phyloP scores from a whole-genome alignment of 257 asterid species.

The Ligustrum vulgare region DNA sequence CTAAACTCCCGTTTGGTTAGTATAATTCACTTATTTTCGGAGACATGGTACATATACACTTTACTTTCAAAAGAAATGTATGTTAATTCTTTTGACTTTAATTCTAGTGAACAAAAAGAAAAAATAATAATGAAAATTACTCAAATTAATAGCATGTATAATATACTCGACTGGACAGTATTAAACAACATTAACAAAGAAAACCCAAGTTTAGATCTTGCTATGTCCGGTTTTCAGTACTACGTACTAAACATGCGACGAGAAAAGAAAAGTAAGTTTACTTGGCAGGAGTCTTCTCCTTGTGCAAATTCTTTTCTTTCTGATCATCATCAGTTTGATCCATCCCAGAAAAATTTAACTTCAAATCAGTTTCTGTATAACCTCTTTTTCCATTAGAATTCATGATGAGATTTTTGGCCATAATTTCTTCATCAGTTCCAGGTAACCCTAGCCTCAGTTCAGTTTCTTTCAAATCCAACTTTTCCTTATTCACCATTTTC shows the following conservation, averaged over 20 bases:
- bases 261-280: conserved; percentile 15
- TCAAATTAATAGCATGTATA: not conserved
- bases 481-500: conserved; percentile 37
- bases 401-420: not conserved
- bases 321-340: conserved; percentile 16
- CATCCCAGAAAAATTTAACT: conserved; percentile 52
- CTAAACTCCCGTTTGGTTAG: conserved; percentile 32
- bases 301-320: conserved; percentile 14
- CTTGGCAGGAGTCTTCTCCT: conserved; percentile 57
- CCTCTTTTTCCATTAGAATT: conserved; percentile 56
- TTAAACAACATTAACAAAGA: no score
- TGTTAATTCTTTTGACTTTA: no score
- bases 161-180: not conserved
- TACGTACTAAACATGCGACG: not conserved
- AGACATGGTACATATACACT: not conserved
- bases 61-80: no score
- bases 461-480: conserved; percentile 39
- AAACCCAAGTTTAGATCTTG: no score
- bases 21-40: no score
- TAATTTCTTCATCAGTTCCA: conserved; percentile 36
- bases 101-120: no score
- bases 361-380: conserved; percentile 53
- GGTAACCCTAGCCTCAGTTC: conserved; percentile 72
- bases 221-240: not conserved
- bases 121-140: no score